Percentiles rank a stretch among this genome's conserved stretches.
Evolutionary conservation across 139 green algal species (phyloP).

Genomic region (Spirogloea muscicola): DNA sequence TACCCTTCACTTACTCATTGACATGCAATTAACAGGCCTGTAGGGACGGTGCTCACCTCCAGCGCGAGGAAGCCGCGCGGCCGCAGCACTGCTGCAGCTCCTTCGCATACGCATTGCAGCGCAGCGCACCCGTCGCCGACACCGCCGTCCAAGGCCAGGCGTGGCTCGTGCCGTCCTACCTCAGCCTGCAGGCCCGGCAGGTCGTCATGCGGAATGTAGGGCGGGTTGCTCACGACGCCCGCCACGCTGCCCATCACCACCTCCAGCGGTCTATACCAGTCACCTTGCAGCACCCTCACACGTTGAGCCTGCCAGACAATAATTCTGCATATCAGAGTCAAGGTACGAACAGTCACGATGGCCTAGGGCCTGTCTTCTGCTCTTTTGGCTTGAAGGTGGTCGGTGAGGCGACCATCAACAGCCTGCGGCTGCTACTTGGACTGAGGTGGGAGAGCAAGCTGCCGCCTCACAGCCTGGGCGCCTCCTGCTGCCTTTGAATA

Average conservation of each 20-base stretch:
- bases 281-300: constrained; percentile 52
- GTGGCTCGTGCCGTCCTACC: constrained; percentile 76
- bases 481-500: no score
- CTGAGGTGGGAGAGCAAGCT: no score
- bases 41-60: constrained; percentile 15
- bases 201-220: constrained; percentile 74
- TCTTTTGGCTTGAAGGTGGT: no score
- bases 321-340: no score
- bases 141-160: constrained; percentile 76
- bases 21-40: no score
- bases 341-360: no score
- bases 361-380: no score
- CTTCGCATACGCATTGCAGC: constrained; percentile 4
- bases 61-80: constrained; percentile 37
- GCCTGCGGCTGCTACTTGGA: no score
- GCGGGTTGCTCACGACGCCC: constrained; percentile 88
- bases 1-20: background rate
- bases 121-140: constrained; percentile 59
- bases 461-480: no score
- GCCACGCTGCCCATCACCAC: constrained; percentile 49
- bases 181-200: constrained; percentile 66
- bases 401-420: no score
- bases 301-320: no score
- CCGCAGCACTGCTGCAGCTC: constrained; percentile 1
- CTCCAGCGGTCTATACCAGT: constrained; percentile 70